Conservation (phyloP, 805 yeast species). For the Komagataella populi region DNA sequence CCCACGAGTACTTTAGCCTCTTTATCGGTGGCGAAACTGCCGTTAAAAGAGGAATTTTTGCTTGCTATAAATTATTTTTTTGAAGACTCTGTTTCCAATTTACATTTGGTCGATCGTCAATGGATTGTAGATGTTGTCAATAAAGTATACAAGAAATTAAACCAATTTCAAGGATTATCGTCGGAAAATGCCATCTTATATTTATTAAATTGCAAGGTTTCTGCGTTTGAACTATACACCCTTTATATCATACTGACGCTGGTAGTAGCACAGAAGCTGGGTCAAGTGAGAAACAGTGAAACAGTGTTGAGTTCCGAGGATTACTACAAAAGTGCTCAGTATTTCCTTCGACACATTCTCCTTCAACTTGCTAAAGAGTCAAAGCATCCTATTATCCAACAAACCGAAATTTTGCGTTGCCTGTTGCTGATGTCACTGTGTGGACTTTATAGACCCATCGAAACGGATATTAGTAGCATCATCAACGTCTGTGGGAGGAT, state of each 20-base stretch:
- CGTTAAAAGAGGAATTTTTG: background rate
- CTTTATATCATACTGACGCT: background rate
- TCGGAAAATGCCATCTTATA: background rate
- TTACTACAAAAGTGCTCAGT: background rate
- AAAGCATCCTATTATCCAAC: background rate
- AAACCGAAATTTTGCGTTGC: background rate
- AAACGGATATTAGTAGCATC: background rate
- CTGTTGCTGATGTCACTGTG: background rate
- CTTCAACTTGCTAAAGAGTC: background rate
- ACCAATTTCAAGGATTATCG: background rate
- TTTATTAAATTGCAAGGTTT: background rate
- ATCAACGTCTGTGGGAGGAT: background rate
- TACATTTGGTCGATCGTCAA: background rate
- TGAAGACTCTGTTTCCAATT: background rate
- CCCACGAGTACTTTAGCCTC: background rate
- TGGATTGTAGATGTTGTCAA: background rate
- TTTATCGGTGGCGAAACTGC: background rate
- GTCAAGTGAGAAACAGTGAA: background rate
- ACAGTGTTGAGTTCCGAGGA: background rate
- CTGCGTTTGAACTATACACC: background rate
- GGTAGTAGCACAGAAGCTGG: background rate
- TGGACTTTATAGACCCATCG: background rate
- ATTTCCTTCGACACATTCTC: background rate
- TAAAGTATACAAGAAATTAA: background rate
- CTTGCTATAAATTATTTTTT: background rate